Conservation (phyloP, 1,139 yeast species). For the Taphrina wiesneri region DNA sequence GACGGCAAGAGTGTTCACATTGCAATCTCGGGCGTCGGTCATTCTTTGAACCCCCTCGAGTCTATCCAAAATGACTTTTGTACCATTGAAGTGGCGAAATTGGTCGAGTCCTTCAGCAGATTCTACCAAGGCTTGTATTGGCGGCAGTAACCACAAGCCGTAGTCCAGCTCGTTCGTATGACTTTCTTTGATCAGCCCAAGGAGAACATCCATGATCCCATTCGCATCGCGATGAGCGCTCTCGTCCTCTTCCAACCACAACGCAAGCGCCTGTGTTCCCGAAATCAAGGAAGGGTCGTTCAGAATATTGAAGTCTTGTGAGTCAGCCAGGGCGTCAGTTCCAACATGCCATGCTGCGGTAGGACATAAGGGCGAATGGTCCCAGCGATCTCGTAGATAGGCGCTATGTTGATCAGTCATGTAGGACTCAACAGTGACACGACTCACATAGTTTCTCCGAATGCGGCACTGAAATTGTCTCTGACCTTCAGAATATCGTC, state of each 20-base stretch:
- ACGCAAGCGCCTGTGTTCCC: slow-evolving; percentile 5
- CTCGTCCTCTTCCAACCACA: slow-evolving; percentile 28
- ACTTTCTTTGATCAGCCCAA: slow-evolving; percentile 12
- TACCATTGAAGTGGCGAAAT: slow-evolving; percentile 11
- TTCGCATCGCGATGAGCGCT: slow-evolving; percentile 17
- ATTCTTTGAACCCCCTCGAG: background rate
- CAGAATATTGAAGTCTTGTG: background rate
- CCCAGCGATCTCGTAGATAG: slow-evolving; percentile 19
- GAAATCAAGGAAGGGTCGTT: background rate
- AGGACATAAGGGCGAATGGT: slow-evolving; percentile 13
- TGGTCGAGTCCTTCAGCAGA: slow-evolving; percentile 24
- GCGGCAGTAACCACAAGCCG: slow-evolving; percentile 23
- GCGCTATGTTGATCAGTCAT: background rate
- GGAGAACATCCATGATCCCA: slow-evolving; percentile 24
- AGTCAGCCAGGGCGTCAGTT: background rate
- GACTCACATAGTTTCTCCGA: slow-evolving; percentile 15
- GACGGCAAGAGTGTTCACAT: background rate
- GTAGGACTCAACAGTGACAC: too few relatives aligned
- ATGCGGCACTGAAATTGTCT: slow-evolving; percentile 24
- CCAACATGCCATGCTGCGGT: slow-evolving; percentile 13
- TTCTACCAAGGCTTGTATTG: slow-evolving; percentile 18
- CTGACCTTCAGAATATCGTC: slow-evolving; percentile 18
- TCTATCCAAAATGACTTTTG: slow-evolving; percentile 4
- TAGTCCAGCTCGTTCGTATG: slow-evolving; percentile 5
- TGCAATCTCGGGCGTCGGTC: background rate